Conservation (phyloP, 2,329 filamentous ascomycete genomes). For the Colletotrichum sublineola region DNA sequence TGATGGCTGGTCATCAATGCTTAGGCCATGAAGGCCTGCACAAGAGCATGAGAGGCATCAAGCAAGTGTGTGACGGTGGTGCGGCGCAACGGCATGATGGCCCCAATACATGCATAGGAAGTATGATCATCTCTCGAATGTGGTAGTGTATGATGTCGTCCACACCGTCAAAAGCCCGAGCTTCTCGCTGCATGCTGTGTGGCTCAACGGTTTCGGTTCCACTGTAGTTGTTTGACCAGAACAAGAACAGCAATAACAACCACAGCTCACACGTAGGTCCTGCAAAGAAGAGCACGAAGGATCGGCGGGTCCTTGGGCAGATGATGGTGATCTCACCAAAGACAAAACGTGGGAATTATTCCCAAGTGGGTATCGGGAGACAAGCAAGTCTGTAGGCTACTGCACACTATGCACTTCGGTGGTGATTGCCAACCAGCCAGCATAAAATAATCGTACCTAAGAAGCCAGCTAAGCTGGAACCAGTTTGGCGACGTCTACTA, state of each 20-base stretch:
- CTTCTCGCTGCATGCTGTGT: constrained; percentile 9
- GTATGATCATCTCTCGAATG: not conserved
- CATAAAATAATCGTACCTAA: not conserved
- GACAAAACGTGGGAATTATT: constrained; percentile 35
- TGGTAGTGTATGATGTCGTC: not conserved
- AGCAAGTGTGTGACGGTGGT: not conserved
- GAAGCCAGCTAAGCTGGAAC: not conserved
- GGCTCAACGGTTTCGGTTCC: not conserved
- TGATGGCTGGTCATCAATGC: constrained; percentile 17
- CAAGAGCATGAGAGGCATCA: not conserved
- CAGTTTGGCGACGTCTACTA: not conserved
- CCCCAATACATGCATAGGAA: constrained; percentile 11
- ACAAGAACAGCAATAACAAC: not conserved
- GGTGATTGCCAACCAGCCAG: not conserved
- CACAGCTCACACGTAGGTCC: not conserved
- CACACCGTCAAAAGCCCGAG: not conserved
- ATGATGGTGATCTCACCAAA: constrained; percentile 20
- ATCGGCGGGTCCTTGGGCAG: constrained; percentile 7
- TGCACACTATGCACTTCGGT: too few species aligned
- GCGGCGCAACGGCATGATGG: not conserved
- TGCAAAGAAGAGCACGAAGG: not conserved
- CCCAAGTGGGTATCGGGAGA: not conserved
- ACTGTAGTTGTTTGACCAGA: constrained; percentile 2
- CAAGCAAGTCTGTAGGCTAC: not conserved
- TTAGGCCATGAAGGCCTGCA: not conserved